Percentiles rank a stretch among this genome's conserved stretches.
Conservation (phyloP, 2,329 filamentous ascomycete species). For the Fusarium austroafricanum region DNA sequence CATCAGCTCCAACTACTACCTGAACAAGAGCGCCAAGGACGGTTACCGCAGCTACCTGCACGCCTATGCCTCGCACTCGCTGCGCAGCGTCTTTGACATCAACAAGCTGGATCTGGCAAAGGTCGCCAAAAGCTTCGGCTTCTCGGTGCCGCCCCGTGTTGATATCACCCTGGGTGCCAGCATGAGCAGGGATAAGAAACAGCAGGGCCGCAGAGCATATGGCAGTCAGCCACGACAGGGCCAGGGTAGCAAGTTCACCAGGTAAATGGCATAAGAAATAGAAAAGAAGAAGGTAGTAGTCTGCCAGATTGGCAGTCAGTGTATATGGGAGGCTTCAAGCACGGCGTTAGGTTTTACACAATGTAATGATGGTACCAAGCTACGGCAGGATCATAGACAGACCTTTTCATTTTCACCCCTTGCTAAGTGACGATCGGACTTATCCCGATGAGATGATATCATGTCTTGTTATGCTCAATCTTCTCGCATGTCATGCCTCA, state of each 20-base stretch:
- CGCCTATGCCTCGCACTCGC: constrained; percentile 83
- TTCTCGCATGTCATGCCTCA: constrained; percentile 1
- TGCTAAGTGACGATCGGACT: constrained; percentile 6
- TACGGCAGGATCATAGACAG: constrained; percentile 30
- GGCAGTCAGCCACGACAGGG: constrained; percentile 80
- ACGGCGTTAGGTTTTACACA: constrained; percentile 48
- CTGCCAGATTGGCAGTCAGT: constrained; percentile 32
- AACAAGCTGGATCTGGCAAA: constrained; percentile 86
- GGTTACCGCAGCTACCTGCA: constrained; percentile 92
- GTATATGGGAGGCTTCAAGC: constrained; percentile 44
- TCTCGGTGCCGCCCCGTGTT: constrained; percentile 81
- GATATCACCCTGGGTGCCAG: constrained; percentile 87
- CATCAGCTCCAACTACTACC: constrained; percentile 94
- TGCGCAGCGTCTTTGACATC: constrained; percentile 75
- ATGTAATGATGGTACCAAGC: constrained; percentile 44
- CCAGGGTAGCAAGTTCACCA: constrained; percentile 41
- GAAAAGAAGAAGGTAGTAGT: constrained; percentile 14
- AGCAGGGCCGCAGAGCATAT: constrained; percentile 74
- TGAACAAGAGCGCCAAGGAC: constrained; percentile 86
- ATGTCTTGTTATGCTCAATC: not conserved
- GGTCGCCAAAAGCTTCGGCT: constrained; percentile 86
- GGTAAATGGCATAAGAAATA: constrained; percentile 21
- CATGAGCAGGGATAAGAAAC: constrained; percentile 75
- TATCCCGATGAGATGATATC: not conserved
- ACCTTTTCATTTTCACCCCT: constrained; percentile 21